Percentiles rank a stretch among this genome's conserved stretches.
Evolutionary conservation across 2,329 filamentous ascomycete species (phyloP).

Genomic region (Claviceps humidiphila): DNA sequence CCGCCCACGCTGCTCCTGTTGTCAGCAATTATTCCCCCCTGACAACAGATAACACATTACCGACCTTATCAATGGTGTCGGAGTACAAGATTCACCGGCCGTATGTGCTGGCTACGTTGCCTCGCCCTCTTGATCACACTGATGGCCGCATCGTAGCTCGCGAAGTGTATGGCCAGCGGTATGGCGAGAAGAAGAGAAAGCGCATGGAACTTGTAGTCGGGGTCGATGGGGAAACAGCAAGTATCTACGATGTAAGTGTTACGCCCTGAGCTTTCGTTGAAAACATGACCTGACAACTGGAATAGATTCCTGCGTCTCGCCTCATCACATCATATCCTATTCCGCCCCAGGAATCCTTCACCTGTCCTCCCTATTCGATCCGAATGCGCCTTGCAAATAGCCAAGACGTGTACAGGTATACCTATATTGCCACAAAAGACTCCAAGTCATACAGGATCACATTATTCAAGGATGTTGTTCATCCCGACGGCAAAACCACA

Average conservation of each 20-base stretch:
- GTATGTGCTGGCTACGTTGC: conserved; percentile 48
- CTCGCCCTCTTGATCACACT: conserved; percentile 40
- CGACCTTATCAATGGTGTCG: conserved; percentile 33
- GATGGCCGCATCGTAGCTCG: conserved; percentile 41
- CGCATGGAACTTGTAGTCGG: conserved; percentile 50
- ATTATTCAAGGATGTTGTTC: conserved; percentile 44
- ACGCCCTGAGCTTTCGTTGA: background rate
- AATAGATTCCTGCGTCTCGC: conserved; percentile 44
- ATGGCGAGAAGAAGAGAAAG: conserved; percentile 46
- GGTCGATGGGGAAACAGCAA: conserved; percentile 51
- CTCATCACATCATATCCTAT: conserved; percentile 55
- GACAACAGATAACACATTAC: background rate
- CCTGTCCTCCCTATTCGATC: conserved; percentile 47
- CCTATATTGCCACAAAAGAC: conserved; percentile 44
- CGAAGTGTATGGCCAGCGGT: conserved; percentile 47
- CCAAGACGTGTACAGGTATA: conserved; percentile 41
- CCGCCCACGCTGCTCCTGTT: background rate
- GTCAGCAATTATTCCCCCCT: background rate
- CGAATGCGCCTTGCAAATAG: conserved; percentile 35
- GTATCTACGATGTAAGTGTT: conserved; percentile 48
- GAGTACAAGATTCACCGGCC: conserved; percentile 51
- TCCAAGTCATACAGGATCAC: conserved; percentile 37
- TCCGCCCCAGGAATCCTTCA: conserved; percentile 50
- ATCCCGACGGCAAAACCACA: conserved; percentile 36
- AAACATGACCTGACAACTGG: conserved; percentile 1